Evolutionary conservation across 306 rosid species (phyloP).

Genomic region (Dalbergia cochinchinensis): DNA sequence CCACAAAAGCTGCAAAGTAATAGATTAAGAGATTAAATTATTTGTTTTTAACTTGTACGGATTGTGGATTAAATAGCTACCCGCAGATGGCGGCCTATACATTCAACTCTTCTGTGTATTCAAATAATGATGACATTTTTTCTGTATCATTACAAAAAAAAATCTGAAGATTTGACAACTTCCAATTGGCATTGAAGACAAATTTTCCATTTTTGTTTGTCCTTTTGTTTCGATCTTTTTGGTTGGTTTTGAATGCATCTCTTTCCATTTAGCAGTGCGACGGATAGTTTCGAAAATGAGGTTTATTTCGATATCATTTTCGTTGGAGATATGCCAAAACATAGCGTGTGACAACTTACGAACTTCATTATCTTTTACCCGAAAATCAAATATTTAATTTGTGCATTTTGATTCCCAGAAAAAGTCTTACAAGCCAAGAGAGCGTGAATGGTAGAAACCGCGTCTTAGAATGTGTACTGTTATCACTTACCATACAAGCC

Average conservation of each 20-base stretch:
- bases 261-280: neutral
- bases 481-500: neutral
- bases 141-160: no score
- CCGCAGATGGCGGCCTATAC: no score
- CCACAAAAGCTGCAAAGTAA: no score
- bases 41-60: no score
- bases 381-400: neutral
- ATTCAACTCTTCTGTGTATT: no score
- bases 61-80: no score
- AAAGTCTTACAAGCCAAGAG: neutral
- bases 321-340: neutral
- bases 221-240: neutral
- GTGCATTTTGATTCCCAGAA: neutral
- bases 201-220: neutral
- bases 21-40: no score
- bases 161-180: neutral
- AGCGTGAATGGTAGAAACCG: neutral
- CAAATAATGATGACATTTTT: no score
- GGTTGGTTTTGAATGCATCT: neutral
- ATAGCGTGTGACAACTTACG: neutral
- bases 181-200: neutral
- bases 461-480: neutral
- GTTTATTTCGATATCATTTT: slow-evolving; percentile 14
- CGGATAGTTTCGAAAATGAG: slow-evolving; percentile 2
- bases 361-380: neutral